phyloP scores from a whole-genome alignment of 306 rosid genomes.

The Medicago lupulina region DNA sequence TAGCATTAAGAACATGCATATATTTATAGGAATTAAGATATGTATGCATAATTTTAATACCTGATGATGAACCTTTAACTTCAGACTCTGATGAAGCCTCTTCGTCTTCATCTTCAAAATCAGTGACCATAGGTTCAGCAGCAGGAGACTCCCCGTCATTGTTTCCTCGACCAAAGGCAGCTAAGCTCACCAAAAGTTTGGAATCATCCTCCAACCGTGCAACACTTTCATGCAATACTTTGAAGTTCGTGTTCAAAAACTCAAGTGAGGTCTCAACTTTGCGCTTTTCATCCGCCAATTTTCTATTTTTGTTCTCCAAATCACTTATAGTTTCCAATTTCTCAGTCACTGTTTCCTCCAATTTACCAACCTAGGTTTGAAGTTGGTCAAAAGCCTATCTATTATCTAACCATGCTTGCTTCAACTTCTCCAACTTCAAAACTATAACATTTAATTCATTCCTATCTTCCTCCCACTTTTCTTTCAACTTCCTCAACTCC shows the following conservation, averaged over 20 bases:
- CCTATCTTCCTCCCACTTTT: no score
- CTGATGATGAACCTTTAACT: slow-evolving; percentile 7
- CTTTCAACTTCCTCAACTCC: no score
- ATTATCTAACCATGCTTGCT: no score
- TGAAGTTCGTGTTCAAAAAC: background rate
- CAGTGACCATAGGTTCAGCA: no score
- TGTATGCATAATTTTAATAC: slow-evolving; percentile 31
- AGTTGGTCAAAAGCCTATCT: no score
- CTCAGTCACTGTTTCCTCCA: slow-evolving; percentile 8
- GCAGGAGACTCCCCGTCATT: no score
- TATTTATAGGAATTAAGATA: background rate
- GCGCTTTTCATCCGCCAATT: background rate
- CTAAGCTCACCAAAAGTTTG: background rate
- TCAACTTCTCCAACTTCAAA: no score
- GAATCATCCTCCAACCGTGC: slow-evolving; percentile 10
- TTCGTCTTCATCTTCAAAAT: background rate
- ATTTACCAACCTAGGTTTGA: background rate
- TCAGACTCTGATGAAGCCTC: background rate
- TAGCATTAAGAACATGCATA: background rate
- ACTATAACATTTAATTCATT: no score
- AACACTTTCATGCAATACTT: background rate
- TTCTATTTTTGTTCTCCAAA: background rate
- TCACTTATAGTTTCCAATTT: background rate
- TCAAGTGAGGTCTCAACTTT: background rate
- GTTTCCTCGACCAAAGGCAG: no score